Evolutionary conservation across 106 monocot species (phyloP), one percentile per base, ranked within the genome.

Genomic region (Cymbidium sinense): DNA sequence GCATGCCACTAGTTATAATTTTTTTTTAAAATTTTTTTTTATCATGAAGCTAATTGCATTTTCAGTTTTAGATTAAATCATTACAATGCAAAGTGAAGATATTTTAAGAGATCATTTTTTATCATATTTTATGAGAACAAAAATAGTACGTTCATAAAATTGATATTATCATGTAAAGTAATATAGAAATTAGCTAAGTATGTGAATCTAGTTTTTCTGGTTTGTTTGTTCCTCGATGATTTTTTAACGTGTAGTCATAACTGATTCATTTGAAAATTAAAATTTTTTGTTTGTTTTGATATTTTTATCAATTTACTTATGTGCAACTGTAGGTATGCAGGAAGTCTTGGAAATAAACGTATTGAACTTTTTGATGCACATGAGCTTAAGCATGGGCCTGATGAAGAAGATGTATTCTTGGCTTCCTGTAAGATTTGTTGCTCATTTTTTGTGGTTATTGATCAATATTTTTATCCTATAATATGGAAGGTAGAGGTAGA

Each of bases 331-430:
- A 96, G 93, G 81, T 84, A 89, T 81, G 90, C 88, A 70, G 91
- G 81, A 79, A 85, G 41, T 77, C 83, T 92, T 65, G 96, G 89
- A 65, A 86, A 77, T 44, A 93, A 96, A 79, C 76, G 96, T 80
- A 70, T 88, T 78, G 93, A 96, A 87, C 84, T 93, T n/a, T 93
- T 96, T 91, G 95, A 93, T 80, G 88, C 83, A 27, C 80, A 88
- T 43, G 75, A 61, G 28, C 81, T 44, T 76, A 86, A 75, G 77
- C 84, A 87, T 84, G 89, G 74, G 31, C 85, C 81, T 87, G 85
- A 47, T 70, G 96, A 96, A 85, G 89, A 93, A 70, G 91, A 93
- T 78, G 89, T 84, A 36, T 30, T 89, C 52, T 74, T 89, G 73
- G 93, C 93, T 64, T 93, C 93, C 82, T 79, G 93, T 96, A 91